Evolutionary conservation across 768 basidiomycete genomes (phyloP).

Genomic region (Boletus tylopilopsis): DNA sequence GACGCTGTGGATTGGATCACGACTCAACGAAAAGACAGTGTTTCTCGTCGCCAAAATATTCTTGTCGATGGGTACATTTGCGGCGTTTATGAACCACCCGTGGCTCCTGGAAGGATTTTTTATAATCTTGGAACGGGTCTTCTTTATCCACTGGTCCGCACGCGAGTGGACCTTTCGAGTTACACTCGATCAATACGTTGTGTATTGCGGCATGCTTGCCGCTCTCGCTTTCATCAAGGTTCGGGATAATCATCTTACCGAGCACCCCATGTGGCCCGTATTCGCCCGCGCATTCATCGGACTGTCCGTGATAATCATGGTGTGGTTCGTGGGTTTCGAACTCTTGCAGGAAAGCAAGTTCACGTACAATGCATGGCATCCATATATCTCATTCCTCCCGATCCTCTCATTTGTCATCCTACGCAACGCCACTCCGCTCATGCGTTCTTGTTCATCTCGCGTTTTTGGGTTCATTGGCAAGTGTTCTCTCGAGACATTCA

Average conservation of each 20-base stretch:
- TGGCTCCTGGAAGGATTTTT: conserved; percentile 68
- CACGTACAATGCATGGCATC: conserved; percentile 83
- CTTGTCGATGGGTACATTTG: conserved; percentile 58
- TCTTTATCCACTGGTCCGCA: conserved; percentile 79
- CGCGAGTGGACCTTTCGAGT: conserved; percentile 88
- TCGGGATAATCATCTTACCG: conserved; percentile 66
- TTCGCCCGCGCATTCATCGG: conserved; percentile 45
- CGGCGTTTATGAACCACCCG: conserved; percentile 59
- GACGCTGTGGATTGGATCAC: conserved; percentile 69
- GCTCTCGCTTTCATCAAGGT: conserved; percentile 72
- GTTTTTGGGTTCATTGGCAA: conserved; percentile 79
- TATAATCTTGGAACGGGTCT: conserved; percentile 56
- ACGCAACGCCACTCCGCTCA: conserved; percentile 67
- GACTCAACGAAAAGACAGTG: conserved; percentile 63
- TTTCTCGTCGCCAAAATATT: conserved; percentile 73
- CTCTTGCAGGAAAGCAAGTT: conserved; percentile 75
- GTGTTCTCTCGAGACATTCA: conserved; percentile 89
- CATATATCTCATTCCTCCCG: conserved; percentile 78
- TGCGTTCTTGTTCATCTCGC: conserved; percentile 67
- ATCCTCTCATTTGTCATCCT: conserved; percentile 69
- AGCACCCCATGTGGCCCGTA: conserved; percentile 63
- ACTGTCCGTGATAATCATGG: conserved; percentile 48
- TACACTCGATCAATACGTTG: conserved; percentile 84
- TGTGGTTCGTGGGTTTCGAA: conserved; percentile 86
- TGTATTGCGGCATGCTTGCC: conserved; percentile 81